These are phyloP conservation scores for Kazachstania psychrophila DNA, from an alignment of 805 yeast species.

Conservation along the genomic window DNA sequence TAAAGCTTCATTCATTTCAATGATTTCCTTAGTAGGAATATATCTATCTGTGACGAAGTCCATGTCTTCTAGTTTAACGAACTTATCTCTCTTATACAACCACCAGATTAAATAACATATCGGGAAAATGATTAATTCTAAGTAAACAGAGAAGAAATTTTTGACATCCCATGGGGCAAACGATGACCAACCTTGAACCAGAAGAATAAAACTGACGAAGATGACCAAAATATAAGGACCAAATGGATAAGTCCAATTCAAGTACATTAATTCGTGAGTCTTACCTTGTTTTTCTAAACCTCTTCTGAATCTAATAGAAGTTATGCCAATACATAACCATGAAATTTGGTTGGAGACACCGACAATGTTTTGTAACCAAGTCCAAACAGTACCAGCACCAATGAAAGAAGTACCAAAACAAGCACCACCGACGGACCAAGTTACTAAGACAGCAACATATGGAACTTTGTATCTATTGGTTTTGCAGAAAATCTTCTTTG, in stretches of 20 bases:
- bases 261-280: conserved; percentile 34
- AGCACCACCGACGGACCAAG: conserved; percentile 47
- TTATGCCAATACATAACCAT: conserved; percentile 42
- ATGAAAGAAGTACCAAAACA: conserved; percentile 53
- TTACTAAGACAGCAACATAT: conserved; percentile 39
- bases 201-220: conserved; percentile 35
- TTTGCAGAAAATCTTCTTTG: conserved; percentile 27
- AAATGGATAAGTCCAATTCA: conserved; percentile 44
- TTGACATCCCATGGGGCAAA: conserved; percentile 38
- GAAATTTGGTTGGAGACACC: conserved; percentile 46
- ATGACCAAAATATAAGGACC: conserved; percentile 41
- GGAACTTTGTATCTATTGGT: conserved; percentile 39
- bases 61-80: conserved; percentile 39
- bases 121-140: conserved; percentile 43
- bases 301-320: conserved; percentile 41
- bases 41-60: conserved; percentile 47
- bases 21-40: conserved; percentile 41
- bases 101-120: conserved; percentile 36
- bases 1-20: conserved; percentile 31
- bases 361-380: conserved; percentile 44
- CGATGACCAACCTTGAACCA: conserved; percentile 48
- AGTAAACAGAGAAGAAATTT: conserved; percentile 37
- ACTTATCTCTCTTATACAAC: conserved; percentile 34
- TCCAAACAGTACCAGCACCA: conserved; percentile 45
- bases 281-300: conserved; percentile 38